These are phyloP conservation scores for Gnaphalium uliginosum DNA, from an alignment of 129 eudicot species.

Conservation along the genomic window DNA sequence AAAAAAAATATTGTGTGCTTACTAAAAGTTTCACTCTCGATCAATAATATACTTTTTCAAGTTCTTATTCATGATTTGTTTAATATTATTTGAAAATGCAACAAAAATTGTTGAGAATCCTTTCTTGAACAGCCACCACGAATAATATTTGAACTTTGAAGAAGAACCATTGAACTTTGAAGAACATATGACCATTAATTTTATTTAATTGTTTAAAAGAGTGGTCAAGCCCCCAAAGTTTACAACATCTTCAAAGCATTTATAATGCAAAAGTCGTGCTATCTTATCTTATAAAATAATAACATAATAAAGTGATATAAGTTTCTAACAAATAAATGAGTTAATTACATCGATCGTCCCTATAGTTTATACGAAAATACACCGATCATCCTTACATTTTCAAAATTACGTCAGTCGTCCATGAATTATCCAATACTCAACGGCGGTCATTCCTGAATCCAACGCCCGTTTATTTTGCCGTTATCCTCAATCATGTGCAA, in stretches of 20 bases:
- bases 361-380: too few species aligned
- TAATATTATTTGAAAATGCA: background rate
- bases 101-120: background rate
- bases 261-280: background rate
- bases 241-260: background rate
- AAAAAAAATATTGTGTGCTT: too few species aligned
- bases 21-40: too few species aligned
- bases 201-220: background rate
- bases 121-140: background rate
- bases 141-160: background rate
- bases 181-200: background rate
- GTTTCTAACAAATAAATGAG: background rate
- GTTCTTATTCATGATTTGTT: background rate
- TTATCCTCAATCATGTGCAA: too few species aligned
- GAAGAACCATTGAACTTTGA: background rate
- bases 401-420: too few species aligned
- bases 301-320: background rate
- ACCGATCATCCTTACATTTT: too few species aligned
- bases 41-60: too few species aligned
- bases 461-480: too few species aligned
- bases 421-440: too few species aligned
- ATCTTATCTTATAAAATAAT: background rate
- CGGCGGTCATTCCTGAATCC: too few species aligned
- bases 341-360: too few species aligned
- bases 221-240: constrained; percentile 13